Base-by-base conservation (phyloP, 805 yeast genomes). In the Zygosaccharomyces kombuchaensis region DNA sequence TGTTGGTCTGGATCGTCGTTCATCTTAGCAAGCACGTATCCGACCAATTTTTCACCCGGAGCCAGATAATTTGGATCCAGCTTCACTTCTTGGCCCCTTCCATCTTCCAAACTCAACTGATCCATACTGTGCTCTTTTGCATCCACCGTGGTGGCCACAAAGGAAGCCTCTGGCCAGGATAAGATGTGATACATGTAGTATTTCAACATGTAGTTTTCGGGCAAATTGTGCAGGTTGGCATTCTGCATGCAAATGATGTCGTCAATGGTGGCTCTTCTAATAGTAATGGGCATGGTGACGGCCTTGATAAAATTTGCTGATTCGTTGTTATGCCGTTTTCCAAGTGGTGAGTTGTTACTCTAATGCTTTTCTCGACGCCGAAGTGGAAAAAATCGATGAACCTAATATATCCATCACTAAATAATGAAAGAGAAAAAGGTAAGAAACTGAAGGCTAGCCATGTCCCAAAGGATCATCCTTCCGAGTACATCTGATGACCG, bases 121-220 rank as follows among this genome's bases (percentile, higher is more conserved):
- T 60, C 58, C 10, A 58, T 69, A 9, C 74, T 78, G 9, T 47
- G 38, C 22, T 46, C 53, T n/a, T 36, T 46, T 10, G 37, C 30
- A 52, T 78, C 84, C 22, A 82, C 78, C 1, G 93, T 83, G 1
- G 91, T 84, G 13, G 99, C 99, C 30, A 93, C 98, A 70, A 82
- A 93, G 34, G 96, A 87, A 10, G 95, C 95, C 64, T 91, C 96
- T 1, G 99, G 99, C 99, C 99, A 93, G 30, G 97, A 83, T 42
- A 91, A 70, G 7, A 88, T 77, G 67, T 93, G 99, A 67, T 93
- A 93, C 75, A 93, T 77, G 69, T 93, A 93, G 69, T 89, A 93
- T 66, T 90, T 89, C 66, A 90, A 71, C 53, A 86, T 83, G 63
- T 93, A 93, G 69, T 93, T 93, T 65, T 93, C 99, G 5, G 99